A percentile compares a stretch with the other conserved stretches of the same genome.
Conservation (phyloP, 768 basidiomycete species). For the Trametes punicea region DNA sequence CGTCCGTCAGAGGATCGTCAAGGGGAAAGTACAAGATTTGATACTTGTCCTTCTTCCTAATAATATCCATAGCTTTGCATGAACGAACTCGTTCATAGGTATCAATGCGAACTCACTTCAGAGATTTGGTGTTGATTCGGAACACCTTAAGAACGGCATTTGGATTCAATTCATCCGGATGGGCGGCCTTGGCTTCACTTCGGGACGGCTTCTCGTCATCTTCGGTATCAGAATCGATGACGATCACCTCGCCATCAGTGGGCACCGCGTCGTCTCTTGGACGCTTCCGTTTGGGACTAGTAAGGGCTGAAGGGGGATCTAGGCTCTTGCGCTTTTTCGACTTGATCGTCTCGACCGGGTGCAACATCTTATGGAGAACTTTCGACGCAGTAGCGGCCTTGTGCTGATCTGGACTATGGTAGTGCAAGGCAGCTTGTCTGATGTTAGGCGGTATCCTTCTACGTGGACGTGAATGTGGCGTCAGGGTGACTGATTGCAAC, state of each 20-base stretch:
- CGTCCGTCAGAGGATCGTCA: conserved; percentile 53
- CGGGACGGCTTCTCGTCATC: not conserved
- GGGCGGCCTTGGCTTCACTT: not conserved
- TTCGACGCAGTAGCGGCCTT: not conserved
- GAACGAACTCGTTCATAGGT: conserved; percentile 3
- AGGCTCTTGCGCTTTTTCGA: conserved; percentile 22
- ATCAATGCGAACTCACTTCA: conserved; percentile 39
- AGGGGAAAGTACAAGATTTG: conserved; percentile 86
- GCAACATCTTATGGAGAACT: conserved; percentile 12
- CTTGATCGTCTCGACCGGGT: conserved; percentile 17
- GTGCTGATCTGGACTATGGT: conserved; percentile 1
- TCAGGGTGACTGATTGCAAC: too few relatives aligned
- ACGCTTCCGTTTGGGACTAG: conserved; percentile 5
- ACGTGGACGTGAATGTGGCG: not conserved
- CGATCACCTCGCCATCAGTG: conserved; percentile 19
- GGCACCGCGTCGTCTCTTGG: not conserved
- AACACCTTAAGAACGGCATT: conserved; percentile 44
- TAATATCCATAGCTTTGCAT: not conserved
- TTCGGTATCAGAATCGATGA: conserved; percentile 31
- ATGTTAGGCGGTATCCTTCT: conserved; percentile 24
- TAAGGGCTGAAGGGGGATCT: not conserved
- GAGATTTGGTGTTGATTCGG: conserved; percentile 39
- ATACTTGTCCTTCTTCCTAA: conserved; percentile 45
- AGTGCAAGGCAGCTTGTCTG: conserved; percentile 5
- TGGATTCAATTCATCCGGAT: conserved; percentile 28